Conservation (phyloP, 2,329 filamentous ascomycete species). For the Mycosphaerella sp. region DNA sequence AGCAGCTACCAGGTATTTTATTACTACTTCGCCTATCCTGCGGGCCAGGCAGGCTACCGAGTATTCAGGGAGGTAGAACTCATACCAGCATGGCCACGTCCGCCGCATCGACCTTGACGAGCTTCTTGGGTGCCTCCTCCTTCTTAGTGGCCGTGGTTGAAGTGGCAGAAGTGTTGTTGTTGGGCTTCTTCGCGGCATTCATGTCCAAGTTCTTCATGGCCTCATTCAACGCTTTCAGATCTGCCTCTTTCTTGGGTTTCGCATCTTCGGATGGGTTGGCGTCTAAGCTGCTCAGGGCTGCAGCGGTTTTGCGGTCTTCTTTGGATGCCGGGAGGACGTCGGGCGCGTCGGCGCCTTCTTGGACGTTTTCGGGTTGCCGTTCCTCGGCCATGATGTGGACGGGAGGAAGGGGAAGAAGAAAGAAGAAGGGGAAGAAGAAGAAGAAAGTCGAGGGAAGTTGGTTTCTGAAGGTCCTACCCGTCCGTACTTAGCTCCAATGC, state of each 20-base stretch:
- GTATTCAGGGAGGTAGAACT: slow-evolving; percentile 9
- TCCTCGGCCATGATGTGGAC: slow-evolving; percentile 48
- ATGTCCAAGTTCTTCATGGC: slow-evolving; percentile 59
- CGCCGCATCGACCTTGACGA: slow-evolving; percentile 64
- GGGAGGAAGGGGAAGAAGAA: background rate
- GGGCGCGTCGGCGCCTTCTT: slow-evolving; percentile 55
- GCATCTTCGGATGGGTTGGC: slow-evolving; percentile 44
- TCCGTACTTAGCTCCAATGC: too few species aligned
- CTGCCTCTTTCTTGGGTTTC: slow-evolving; percentile 52
- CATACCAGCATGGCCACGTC: slow-evolving; percentile 65
- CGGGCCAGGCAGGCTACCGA: too few species aligned
- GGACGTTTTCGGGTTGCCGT: slow-evolving; percentile 52
- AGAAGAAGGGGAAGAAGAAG: background rate
- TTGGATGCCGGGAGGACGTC: slow-evolving; percentile 54
- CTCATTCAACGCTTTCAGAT: slow-evolving; percentile 63
- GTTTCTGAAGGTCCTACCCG: too few species aligned
- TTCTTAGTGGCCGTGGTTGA: slow-evolving; percentile 19
- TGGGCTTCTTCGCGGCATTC: slow-evolving; percentile 42
- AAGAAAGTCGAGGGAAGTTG: too few species aligned
- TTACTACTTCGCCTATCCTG: background rate
- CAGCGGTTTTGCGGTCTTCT: slow-evolving; percentile 70
- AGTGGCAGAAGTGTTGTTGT: slow-evolving; percentile 34
- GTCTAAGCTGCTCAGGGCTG: slow-evolving; percentile 66
- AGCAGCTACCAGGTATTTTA: background rate
- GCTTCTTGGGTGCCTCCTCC: slow-evolving; percentile 35